Conservation (phyloP, 371 early-diverging fungal genomes). For the Chytridiales sp. region DNA sequence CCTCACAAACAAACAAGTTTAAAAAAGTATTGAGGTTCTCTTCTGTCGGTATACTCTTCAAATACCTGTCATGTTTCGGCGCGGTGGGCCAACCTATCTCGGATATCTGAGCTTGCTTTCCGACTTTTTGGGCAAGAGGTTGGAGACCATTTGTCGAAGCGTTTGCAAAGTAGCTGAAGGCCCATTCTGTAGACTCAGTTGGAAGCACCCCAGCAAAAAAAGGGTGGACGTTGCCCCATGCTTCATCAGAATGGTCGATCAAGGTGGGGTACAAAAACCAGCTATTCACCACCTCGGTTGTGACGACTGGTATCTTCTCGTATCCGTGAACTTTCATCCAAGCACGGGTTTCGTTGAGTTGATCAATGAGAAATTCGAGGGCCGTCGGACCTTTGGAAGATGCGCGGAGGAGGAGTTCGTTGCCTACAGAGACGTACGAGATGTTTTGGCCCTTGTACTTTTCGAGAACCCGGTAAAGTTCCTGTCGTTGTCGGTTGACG, state of each 20-base stretch:
- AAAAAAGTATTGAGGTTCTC: neutral
- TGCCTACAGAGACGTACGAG: neutral
- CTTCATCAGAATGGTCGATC: too few relatives aligned
- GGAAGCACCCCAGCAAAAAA: constrained; percentile 1
- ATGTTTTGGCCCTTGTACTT: constrained; percentile 1
- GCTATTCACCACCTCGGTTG: too few relatives aligned
- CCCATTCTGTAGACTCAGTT: too few relatives aligned
- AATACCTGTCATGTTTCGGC: neutral
- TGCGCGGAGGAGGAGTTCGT: neutral
- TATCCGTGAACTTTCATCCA: neutral
- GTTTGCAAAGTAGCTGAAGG: too few relatives aligned
- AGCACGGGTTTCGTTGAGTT: neutral
- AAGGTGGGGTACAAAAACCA: neutral
- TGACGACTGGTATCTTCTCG: neutral
- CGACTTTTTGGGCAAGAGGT: neutral
- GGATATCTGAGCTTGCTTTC: neutral
- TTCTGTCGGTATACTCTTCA: neutral
- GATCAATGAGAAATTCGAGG: neutral
- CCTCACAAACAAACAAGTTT: neutral
- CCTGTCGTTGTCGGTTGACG: neutral
- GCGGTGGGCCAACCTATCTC: too few relatives aligned
- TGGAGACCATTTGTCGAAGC: neutral
- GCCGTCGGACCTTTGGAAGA: neutral
- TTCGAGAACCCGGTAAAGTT: neutral
- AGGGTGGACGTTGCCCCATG: too few relatives aligned